These are phyloP conservation scores for Penicillium occitanis DNA, from an alignment of 2,329 filamentous ascomycete species.

Conservation along the genomic window DNA sequence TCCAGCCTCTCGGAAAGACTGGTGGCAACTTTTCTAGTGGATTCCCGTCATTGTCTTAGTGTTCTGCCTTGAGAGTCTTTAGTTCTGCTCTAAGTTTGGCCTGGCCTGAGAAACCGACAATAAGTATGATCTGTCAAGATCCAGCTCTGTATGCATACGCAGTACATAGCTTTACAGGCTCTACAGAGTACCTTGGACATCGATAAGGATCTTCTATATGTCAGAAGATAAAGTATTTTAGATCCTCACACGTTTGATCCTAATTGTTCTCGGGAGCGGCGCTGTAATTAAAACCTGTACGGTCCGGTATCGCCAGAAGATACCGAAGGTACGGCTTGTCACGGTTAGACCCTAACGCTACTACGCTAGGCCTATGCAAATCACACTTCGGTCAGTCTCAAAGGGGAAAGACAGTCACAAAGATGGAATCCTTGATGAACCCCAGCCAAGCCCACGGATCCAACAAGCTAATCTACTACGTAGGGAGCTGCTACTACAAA, in stretches of 20 bases:
- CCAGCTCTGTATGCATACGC: not conserved
- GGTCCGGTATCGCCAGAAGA: conserved; percentile 4
- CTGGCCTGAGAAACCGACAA: conserved; percentile 9
- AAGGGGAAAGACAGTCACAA: conserved; percentile 10
- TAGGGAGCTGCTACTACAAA: not conserved
- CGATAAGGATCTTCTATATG: not conserved
- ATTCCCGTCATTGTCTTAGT: not conserved
- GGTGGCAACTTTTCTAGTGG: conserved; percentile 9
- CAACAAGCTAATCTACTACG: not conserved
- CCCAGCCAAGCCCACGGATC: not conserved
- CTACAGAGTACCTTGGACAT: not conserved
- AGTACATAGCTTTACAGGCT: not conserved
- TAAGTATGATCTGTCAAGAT: not conserved
- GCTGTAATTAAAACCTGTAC: not conserved
- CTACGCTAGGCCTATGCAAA: conserved; percentile 1
- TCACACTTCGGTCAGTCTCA: conserved; percentile 6
- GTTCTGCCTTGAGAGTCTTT: not conserved
- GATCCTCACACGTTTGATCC: not conserved
- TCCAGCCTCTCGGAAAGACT: conserved; percentile 16
- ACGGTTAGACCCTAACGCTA: not conserved
- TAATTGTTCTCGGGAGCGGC: conserved; percentile 1
- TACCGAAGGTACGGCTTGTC: conserved; percentile 8
- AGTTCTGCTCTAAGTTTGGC: not conserved
- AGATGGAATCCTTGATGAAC: not conserved
- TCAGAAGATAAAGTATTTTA: not conserved